phyloP scores from a whole-genome alignment of 2,329 filamentous ascomycete species.

The Colletotrichum tamarilloi region DNA sequence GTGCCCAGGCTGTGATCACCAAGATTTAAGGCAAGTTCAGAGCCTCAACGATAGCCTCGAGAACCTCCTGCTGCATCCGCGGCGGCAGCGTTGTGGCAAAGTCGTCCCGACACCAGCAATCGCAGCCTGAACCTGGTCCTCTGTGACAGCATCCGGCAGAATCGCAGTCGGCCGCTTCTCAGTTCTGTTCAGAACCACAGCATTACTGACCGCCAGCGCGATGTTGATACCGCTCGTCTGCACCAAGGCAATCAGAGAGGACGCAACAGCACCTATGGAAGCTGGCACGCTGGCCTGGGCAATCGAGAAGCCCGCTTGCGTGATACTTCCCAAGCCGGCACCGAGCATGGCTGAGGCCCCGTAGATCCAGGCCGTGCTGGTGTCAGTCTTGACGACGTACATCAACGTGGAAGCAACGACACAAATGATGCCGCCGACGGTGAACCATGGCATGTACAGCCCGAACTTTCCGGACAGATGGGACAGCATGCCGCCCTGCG shows the following conservation, averaged over 20 bases:
- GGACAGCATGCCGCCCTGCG: conserved; percentile 37
- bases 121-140: conserved; percentile 39
- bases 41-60: conserved; percentile 41
- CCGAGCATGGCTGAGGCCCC: conserved; percentile 52
- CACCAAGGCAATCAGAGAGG: conserved; percentile 18
- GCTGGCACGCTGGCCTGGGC: conserved; percentile 17
- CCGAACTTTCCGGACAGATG: conserved; percentile 40
- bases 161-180: conserved; percentile 39
- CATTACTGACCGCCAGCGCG: conserved; percentile 24
- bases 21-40: conserved; percentile 33
- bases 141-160: conserved; percentile 38
- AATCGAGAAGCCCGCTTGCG: conserved; percentile 45
- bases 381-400: conserved; percentile 41
- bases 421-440: conserved; percentile 47
- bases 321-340: conserved; percentile 48
- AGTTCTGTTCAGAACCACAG: conserved; percentile 47
- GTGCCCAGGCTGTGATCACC: conserved; percentile 51
- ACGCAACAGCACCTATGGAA: conserved; percentile 13
- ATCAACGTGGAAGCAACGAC: conserved; percentile 49
- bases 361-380: conserved; percentile 41
- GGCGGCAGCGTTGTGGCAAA: conserved; percentile 28
- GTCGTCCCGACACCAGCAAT: conserved; percentile 37
- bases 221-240: conserved; percentile 34
- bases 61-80: conserved; percentile 36
- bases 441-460: conserved; percentile 52